phyloP scores from a whole-genome alignment of 495 filamentous ascomycete genomes.

The Xylaria scruposa region DNA sequence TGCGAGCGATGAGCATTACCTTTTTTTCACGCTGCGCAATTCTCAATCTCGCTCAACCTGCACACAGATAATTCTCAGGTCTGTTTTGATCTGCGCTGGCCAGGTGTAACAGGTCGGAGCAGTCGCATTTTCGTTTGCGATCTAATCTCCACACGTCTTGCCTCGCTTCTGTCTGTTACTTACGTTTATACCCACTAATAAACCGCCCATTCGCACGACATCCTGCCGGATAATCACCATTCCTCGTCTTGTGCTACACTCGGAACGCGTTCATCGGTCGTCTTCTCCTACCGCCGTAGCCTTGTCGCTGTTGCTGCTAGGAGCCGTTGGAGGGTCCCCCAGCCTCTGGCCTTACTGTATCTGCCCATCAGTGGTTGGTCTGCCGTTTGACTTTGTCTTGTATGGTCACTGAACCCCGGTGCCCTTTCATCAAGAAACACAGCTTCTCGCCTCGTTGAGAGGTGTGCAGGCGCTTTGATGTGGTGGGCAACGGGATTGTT shows the following conservation, averaged over 20 bases:
- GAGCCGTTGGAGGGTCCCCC: not conserved
- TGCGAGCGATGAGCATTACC: slow-evolving; percentile 1
- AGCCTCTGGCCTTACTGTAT: slow-evolving; percentile 1
- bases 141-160: slow-evolving; percentile 22
- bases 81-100: slow-evolving; percentile 3
- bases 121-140: slow-evolving; percentile 10
- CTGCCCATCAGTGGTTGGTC: not conserved
- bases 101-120: slow-evolving; percentile 16
- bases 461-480: slow-evolving; percentile 26
- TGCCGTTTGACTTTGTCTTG: not conserved
- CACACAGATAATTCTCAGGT: slow-evolving; percentile 3
- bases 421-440: not conserved
- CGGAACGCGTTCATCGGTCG: slow-evolving; percentile 19
- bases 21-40: not conserved
- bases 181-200: slow-evolving; percentile 26
- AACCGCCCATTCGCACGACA: slow-evolving; percentile 17
- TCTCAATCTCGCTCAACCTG: not conserved
- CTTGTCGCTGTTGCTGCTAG: not conserved
- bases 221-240: slow-evolving; percentile 27
- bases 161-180: slow-evolving; percentile 22
- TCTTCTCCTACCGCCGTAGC: slow-evolving; percentile 6
- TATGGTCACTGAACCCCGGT: not conserved
- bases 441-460: slow-evolving; percentile 7
- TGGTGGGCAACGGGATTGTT: slow-evolving; percentile 26
- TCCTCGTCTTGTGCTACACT: slow-evolving; percentile 26